phyloP scores from a whole-genome alignment of 176 grass and related monocot genomes.

The Avena atlantica region DNA sequence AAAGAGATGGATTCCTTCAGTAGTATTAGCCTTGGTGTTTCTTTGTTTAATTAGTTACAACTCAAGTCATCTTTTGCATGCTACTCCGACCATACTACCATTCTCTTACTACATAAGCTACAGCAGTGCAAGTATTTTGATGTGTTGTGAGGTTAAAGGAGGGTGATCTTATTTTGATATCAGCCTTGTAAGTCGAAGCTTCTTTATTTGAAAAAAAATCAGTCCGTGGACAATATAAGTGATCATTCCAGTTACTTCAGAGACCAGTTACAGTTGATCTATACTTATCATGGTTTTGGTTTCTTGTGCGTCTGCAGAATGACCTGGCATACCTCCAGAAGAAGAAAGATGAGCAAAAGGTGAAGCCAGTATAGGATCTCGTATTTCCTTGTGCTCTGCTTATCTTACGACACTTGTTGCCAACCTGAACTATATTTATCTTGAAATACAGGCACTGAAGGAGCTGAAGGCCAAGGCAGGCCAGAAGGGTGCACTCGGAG shows the following conservation, averaged over 20 bases:
- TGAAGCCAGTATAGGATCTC: background rate
- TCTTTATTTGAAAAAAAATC: background rate
- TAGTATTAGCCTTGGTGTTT: background rate
- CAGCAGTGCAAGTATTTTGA: too few species aligned
- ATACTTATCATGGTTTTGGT: background rate
- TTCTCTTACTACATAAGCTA: background rate
- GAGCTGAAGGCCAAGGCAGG: constrained; percentile 80
- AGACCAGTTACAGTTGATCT: background rate
- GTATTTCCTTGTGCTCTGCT: background rate
- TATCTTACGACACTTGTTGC: background rate
- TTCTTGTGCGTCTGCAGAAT: constrained; percentile 44
- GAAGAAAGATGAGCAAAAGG: constrained; percentile 98
- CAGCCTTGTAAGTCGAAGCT: background rate
- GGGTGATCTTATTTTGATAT: background rate
- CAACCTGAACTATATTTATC: background rate
- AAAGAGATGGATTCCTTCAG: background rate
- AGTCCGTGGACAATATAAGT: background rate
- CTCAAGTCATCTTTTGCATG: background rate
- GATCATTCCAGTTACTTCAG: background rate
- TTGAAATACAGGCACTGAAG: constrained; percentile 73
- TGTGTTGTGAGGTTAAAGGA: background rate
- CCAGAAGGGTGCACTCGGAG: constrained; percentile 85
- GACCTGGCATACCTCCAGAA: constrained; percentile 85
- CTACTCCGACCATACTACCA: background rate
- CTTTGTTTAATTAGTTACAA: background rate